Percentiles rank a stretch among this genome's conserved stretches.
phyloP scores from a whole-genome alignment of 106 monocot genomes.

The Vanilla planifolia region DNA sequence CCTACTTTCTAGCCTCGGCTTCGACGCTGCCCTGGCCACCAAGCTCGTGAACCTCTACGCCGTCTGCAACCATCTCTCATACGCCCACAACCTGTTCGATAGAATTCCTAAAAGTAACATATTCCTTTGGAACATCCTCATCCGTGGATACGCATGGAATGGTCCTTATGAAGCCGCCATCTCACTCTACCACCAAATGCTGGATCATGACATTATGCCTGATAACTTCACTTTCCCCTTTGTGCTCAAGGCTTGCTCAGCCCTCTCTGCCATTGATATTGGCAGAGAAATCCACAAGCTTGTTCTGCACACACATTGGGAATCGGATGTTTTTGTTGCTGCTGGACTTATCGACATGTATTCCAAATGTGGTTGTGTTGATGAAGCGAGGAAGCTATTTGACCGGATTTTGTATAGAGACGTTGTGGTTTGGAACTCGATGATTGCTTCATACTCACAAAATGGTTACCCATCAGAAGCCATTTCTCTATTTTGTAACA shows the following conservation, averaged over 20 bases:
- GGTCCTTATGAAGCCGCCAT: constrained; percentile 27
- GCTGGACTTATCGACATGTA: constrained; percentile 80
- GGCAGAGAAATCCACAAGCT: constrained; percentile 51
- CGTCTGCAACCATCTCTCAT: constrained; percentile 8
- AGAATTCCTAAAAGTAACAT: constrained; percentile 36
- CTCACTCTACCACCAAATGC: constrained; percentile 35
- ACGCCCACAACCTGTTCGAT: constrained; percentile 63
- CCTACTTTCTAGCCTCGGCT: constrained; percentile 47
- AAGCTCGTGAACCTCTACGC: constrained; percentile 56
- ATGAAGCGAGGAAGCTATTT: constrained; percentile 44
- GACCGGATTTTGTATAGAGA: constrained; percentile 41
- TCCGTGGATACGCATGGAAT: constrained; percentile 38
- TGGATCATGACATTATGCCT: constrained; percentile 36
- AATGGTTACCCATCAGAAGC: constrained; percentile 54
- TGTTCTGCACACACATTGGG: constrained; percentile 21
- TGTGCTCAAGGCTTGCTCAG: constrained; percentile 72
- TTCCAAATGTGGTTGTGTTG: constrained; percentile 59
- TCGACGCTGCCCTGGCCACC: constrained; percentile 29
- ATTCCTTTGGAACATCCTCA: constrained; percentile 70
- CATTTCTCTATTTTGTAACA: constrained; percentile 34
- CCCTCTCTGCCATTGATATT: constrained; percentile 27
- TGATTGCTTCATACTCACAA: constrained; percentile 66
- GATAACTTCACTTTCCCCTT: constrained; percentile 88
- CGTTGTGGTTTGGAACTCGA: constrained; percentile 75
- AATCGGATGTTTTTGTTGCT: constrained; percentile 53